Evolutionary conservation across 495 filamentous ascomycete genomes (phyloP).

Genomic region (Penicillium bovifimosum): DNA sequence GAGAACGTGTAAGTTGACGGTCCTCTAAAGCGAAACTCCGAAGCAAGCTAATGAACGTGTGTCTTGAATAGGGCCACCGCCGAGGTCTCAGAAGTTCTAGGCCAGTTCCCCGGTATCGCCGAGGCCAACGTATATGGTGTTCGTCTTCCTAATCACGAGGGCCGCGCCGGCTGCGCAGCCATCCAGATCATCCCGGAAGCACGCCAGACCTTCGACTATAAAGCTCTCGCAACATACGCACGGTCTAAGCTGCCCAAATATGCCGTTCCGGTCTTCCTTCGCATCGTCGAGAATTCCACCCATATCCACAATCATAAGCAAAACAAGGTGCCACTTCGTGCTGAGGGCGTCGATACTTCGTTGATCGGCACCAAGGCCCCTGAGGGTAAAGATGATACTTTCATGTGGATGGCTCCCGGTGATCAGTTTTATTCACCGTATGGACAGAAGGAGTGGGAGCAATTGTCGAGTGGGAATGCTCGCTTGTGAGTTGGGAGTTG

Average conservation of each 20-base stretch:
- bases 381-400: constrained; percentile 39
- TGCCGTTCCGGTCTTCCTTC: constrained; percentile 71
- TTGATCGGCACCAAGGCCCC: constrained; percentile 44
- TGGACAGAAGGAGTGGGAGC: constrained; percentile 52
- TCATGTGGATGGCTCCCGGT: constrained; percentile 53
- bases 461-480: constrained; percentile 44
- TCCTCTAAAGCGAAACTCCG: not conserved
- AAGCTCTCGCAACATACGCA: constrained; percentile 46
- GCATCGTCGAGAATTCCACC: constrained; percentile 52
- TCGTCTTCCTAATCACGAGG: constrained; percentile 62
- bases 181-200: constrained; percentile 37
- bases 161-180: constrained; percentile 65
- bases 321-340: constrained; percentile 67
- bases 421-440: constrained; percentile 55
- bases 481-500: constrained; percentile 34
- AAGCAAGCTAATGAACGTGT: not conserved
- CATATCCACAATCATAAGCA: constrained; percentile 83
- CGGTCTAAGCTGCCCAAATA: constrained; percentile 61
- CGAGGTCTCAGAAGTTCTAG: constrained; percentile 66
- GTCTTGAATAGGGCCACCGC: constrained; percentile 47
- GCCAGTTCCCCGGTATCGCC: constrained; percentile 56
- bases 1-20: constrained; percentile 60
- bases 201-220: constrained; percentile 46
- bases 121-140: constrained; percentile 83
- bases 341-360: constrained; percentile 63